These are phyloP conservation scores for Arachis hypogaea DNA, from an alignment of 306 rosid genomes.

Conservation along the genomic window DNA sequence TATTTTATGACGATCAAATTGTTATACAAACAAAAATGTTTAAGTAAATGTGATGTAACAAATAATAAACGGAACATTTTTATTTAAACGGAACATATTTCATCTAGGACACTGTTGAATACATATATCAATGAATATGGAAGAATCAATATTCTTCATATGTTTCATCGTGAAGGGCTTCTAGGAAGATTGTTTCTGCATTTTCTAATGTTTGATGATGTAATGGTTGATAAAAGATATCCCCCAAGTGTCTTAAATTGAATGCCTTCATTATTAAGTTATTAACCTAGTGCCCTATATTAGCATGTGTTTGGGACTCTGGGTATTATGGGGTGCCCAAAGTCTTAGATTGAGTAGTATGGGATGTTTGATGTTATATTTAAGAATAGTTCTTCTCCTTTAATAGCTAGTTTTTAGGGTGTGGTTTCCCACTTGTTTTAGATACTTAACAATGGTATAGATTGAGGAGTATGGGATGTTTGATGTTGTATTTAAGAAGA, in stretches of 20 bases:
- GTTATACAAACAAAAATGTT: not conserved
- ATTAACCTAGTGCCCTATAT: not conserved
- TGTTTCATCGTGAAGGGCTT: not conserved
- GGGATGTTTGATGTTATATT: too few relatives aligned
- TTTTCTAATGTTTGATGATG: conserved; percentile 7
- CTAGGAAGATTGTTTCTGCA: not conserved
- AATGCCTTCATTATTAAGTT: not conserved
- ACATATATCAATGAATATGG: not conserved
- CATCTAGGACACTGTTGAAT: not conserved
- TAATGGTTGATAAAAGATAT: not conserved
- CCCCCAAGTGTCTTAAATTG: conserved; percentile 15
- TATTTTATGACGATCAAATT: not conserved
- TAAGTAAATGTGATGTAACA: not conserved
- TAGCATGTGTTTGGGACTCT: not conserved
- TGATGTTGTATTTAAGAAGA: too few relatives aligned
- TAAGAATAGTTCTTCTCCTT: too few relatives aligned
- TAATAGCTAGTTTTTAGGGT: too few relatives aligned
- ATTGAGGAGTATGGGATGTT: too few relatives aligned
- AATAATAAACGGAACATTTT: not conserved
- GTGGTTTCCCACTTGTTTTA: too few relatives aligned
- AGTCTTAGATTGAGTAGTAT: too few relatives aligned
- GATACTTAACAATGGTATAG: too few relatives aligned
- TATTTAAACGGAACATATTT: not conserved
- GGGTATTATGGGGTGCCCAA: too few relatives aligned
- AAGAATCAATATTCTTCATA: not conserved